These are phyloP conservation scores for Scheffersomyces cryptocercus DNA, from an alignment of 1,139 yeast genomes.

Conservation along the genomic window DNA sequence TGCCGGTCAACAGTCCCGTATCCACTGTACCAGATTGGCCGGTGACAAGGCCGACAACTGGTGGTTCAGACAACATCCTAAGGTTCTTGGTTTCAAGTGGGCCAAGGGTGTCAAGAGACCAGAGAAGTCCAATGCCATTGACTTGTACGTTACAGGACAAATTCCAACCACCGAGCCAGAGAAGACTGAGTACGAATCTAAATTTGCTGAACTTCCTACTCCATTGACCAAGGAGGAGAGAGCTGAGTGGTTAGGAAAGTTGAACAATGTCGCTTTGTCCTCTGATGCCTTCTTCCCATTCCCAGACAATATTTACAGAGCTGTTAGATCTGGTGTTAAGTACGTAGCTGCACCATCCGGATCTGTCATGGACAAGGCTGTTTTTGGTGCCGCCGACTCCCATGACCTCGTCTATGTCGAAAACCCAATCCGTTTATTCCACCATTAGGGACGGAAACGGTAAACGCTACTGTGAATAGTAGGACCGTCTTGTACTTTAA, in stretches of 20 bases:
- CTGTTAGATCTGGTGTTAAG: conserved; percentile 94
- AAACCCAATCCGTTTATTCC: conserved; percentile 96
- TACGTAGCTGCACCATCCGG: conserved; percentile 97
- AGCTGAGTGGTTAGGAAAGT: conserved; percentile 78
- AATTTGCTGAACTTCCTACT: conserved; percentile 78
- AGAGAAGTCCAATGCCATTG: conserved; percentile 97
- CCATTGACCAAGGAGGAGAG: conserved; percentile 86
- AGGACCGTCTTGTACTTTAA: too few species aligned
- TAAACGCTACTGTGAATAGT: too few species aligned
- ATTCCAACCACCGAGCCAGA: conserved; percentile 92
- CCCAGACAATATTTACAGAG: conserved; percentile 98
- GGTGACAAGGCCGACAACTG: conserved; percentile 99
- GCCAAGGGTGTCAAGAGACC: conserved; percentile 98
- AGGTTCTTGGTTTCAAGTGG: conserved; percentile 91
- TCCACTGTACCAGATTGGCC: conserved; percentile 97
- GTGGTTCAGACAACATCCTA: conserved; percentile 99
- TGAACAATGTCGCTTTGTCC: conserved; percentile 83
- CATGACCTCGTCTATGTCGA: conserved; percentile 86
- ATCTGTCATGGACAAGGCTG: conserved; percentile 96
- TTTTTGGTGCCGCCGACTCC: conserved; percentile 91
- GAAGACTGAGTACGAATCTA: conserved; percentile 86
- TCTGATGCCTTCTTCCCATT: conserved; percentile 99
- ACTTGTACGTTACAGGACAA: conserved; percentile 86
- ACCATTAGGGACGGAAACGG: conserved; percentile 54
- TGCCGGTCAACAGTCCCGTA: conserved; percentile 99